These are phyloP conservation scores for Backusella westeae DNA, from an alignment of 192 early-diverging fungal genomes.

Conservation along the genomic window DNA sequence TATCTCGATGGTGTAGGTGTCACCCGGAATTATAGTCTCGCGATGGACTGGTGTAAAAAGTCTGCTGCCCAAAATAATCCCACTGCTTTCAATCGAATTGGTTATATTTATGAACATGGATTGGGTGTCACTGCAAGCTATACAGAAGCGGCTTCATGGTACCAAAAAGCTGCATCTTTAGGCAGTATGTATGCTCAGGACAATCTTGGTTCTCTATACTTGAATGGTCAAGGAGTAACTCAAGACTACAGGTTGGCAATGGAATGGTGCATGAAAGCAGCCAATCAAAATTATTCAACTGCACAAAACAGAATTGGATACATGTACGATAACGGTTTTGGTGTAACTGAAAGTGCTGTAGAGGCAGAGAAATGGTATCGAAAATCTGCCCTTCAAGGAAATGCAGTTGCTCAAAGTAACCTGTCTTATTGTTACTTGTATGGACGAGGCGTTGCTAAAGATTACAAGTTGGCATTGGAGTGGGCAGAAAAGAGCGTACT, in stretches of 20 bases:
- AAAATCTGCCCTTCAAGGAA: conserved; percentile 30
- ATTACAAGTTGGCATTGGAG: background rate
- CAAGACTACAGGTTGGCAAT: conserved; percentile 56
- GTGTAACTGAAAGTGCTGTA: conserved; percentile 20
- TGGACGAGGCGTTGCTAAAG: background rate
- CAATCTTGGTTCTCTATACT: background rate
- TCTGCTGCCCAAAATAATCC: conserved; percentile 56
- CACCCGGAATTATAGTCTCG: conserved; percentile 42
- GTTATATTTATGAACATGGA: conserved; percentile 84
- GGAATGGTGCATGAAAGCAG: conserved; percentile 62
- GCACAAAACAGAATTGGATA: conserved; percentile 82
- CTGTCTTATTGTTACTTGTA: background rate
- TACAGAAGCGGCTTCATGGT: conserved; percentile 49
- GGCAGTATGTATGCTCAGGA: conserved; percentile 54
- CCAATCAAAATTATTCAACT: conserved; percentile 69
- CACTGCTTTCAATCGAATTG: conserved; percentile 59
- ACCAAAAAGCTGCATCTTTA: conserved; percentile 47
- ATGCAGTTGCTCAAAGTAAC: conserved; percentile 55
- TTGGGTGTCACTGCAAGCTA: conserved; percentile 61
- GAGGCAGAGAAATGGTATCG: conserved; percentile 36
- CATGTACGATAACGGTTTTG: conserved; percentile 75
- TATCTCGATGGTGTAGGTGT: conserved; percentile 61
- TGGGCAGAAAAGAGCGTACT: background rate
- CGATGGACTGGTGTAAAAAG: conserved; percentile 55
- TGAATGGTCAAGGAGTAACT: background rate